Base-by-base conservation (phyloP, 2,329 filamentous ascomycete species). In the Bimuria novae-zelandiae region DNA sequence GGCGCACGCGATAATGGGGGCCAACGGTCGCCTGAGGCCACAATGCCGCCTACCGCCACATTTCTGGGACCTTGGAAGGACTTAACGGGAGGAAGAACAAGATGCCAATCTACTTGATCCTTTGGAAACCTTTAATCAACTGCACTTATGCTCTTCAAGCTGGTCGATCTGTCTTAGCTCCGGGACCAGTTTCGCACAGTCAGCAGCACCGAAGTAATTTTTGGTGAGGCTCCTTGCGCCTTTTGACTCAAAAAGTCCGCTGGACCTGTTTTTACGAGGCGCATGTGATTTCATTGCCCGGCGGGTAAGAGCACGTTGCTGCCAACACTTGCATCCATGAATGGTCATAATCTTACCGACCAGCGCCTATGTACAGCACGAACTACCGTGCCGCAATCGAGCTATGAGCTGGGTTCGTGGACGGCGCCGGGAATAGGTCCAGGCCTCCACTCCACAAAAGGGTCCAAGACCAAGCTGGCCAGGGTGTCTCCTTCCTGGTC, bases 61-160 rank as follows among this genome's bases (percentile, higher is more conserved):
- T 16, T 27, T n/a, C 37, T 32, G 25, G 25, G 30, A 43, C 40
- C 23, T 27, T 25, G 36, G 37, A 32, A 43, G 40, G 16, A 43
- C 40, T 12, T 23, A 27, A 19, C 40, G 40, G 40, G 40, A 30
- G 30, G 30, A 33, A 33, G 30, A 33, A 33, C 30, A 33, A 33
- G 30, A 33, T 33, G 30, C 6, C 4, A 33, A 33, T 33, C 30
- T 33, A 33, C n/a, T 33, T 43, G 40, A 43, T 43, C 40, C 40
- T 43, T 30, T 43, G 25, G 8, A 30, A 43, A 43, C 40, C 40
- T 43, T 43, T 25, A 43, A 43, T 32, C 16, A 25, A 43, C 40
- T 25, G 40, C 40, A 43, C 40, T 43, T 17, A 12, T 21, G 23
- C 39, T n/a, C n/a, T n/a, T n/a, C n/a, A n/a, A 43, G 16, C 8